Percentiles rank a stretch among this genome's conserved stretches.
phyloP scores from a whole-genome alignment of 495 filamentous ascomycete species.

The Xylaria venustula region DNA sequence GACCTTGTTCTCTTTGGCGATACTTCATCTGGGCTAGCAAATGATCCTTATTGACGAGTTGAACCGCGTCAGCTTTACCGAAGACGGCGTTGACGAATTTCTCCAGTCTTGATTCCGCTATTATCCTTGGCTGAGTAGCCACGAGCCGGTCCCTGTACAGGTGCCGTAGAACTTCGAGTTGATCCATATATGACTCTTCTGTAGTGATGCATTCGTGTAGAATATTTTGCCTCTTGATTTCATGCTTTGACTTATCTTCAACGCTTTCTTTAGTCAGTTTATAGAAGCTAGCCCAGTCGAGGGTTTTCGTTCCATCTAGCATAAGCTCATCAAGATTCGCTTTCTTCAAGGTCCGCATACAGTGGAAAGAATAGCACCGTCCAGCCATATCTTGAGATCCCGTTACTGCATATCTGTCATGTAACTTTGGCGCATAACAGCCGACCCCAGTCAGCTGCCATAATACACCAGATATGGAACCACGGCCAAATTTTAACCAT shows the following conservation, averaged over 20 bases:
- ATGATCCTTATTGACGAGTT: constrained; percentile 89
- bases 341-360: constrained; percentile 90
- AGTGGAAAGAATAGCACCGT: constrained; percentile 92
- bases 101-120: constrained; percentile 66
- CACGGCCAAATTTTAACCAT: constrained; percentile 89
- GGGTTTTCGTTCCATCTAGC: constrained; percentile 64
- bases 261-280: constrained; percentile 74
- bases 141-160: constrained; percentile 84
- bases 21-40: constrained; percentile 96
- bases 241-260: constrained; percentile 71
- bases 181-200: constrained; percentile 86
- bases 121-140: constrained; percentile 73
- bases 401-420: constrained; percentile 60
- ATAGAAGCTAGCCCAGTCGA: constrained; percentile 93
- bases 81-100: constrained; percentile 86
- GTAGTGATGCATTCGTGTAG: constrained; percentile 94
- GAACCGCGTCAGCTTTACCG: constrained; percentile 84
- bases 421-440: constrained; percentile 83
- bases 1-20: constrained; percentile 93
- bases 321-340: constrained; percentile 74
- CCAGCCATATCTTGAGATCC: constrained; percentile 52
- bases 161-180: constrained; percentile 76
- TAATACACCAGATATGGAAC: constrained; percentile 77
- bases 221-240: constrained; percentile 90
- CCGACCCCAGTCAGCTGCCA: constrained; percentile 92